Evolutionary conservation across 768 basidiomycete genomes (phyloP), one percentile per base, ranked within the genome.

Genomic region (Mycena galericulata): DNA sequence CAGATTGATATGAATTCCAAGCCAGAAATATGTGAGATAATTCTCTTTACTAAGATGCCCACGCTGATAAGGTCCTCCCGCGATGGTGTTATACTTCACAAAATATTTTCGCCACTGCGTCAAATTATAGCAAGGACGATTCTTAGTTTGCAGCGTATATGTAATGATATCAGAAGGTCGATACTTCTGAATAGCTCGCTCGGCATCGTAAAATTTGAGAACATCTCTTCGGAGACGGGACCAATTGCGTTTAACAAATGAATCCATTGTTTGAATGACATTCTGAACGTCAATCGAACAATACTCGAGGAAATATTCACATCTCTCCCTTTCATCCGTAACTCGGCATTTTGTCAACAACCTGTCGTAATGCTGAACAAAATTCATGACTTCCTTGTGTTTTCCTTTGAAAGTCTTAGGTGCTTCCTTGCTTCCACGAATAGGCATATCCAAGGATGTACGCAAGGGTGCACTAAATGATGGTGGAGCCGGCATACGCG

Each of bases 31-130:
- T 22, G 26, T 29, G 4, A 49, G 14, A 26, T 49, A 49, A 5
- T 51, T 22, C n/a, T 53, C 49, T 14, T 41, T 32, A 30, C 15
- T 63, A 5, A 56, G 29, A 27, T 56, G 53, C 5, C 36, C 53
- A n/a, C 26, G 4, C 15, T 22, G 12, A 4, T 30, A 65, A 11
- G 43, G 51, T 30, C 47, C 47, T 46, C 63, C 63, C 2, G 53
- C 53, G 17, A 65, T 65, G 10, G 53, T 29, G 8, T 49, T 55
- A 45, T n/a, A n/a, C n/a, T n/a, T n/a, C n/a, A n/a, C n/a, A n/a
- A n/a, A n/a, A n/a, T n/a, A n/a, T n/a, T n/a, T 55, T 17, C 34
- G 11, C 63, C 63, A 65, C 20, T 65, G 63, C 3, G 63, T 45
- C 7, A 65, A 15, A n/a, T 43, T 65, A 2, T 58, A 22, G 22